phyloP scores from a whole-genome alignment of 2,329 filamentous ascomycete species.

The Fusarium gaditjirri region DNA sequence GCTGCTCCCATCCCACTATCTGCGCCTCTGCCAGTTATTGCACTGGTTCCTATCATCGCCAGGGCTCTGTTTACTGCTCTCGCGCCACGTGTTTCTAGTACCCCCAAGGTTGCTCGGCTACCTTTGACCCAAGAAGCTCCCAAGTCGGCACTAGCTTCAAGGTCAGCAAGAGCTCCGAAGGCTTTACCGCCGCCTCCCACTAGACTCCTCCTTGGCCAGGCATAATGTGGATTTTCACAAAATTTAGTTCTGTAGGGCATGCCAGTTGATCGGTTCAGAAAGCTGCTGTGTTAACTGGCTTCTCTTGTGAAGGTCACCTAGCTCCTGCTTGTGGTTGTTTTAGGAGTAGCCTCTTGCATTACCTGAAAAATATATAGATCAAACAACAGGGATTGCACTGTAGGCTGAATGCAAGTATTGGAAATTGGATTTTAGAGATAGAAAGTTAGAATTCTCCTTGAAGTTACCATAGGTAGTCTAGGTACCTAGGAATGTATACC shows the following conservation, averaged over 20 bases:
- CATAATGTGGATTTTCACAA: rapidly evolving
- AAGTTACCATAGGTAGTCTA: no score
- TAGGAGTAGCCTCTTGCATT: background rate
- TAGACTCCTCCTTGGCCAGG: background rate
- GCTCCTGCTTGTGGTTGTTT: background rate
- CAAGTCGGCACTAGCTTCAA: constrained; percentile 7
- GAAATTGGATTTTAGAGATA: background rate
- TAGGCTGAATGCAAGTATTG: background rate
- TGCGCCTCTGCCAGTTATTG: constrained; percentile 21
- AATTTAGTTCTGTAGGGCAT: rapidly evolving
- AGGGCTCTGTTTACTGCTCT: constrained; percentile 9
- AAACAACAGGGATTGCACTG: rapidly evolving
- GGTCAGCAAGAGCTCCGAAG: background rate
- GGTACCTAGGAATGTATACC: background rate
- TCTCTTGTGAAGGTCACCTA: background rate
- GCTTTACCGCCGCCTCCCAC: background rate
- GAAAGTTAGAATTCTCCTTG: background rate
- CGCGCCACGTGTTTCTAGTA: background rate
- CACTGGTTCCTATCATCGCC: constrained; percentile 25
- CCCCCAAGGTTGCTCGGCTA: constrained; percentile 2
- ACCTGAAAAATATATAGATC: background rate
- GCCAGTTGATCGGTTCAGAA: rapidly evolving
- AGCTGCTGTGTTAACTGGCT: background rate
- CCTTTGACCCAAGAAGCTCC: constrained; percentile 18
- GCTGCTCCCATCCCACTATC: constrained; percentile 14